phyloP scores from a whole-genome alignment of 2,329 filamentous ascomycete genomes.

The Gremmenia infestans region DNA sequence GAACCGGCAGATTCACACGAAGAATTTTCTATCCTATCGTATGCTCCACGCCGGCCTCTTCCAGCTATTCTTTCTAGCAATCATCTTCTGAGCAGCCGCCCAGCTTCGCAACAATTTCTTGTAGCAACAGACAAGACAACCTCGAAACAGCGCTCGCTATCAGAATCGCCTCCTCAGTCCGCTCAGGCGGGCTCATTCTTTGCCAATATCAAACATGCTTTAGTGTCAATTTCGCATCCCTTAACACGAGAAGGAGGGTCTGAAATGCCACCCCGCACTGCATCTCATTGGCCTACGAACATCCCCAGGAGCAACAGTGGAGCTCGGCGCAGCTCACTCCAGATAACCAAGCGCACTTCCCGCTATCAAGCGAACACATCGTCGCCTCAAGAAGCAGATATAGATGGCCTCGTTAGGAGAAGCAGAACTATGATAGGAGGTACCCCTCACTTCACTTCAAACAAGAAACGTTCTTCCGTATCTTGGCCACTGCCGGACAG shows the following conservation, averaged over 20 bases:
- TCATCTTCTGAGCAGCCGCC: not conserved
- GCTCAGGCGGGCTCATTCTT: not conserved
- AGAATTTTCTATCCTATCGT: conserved; percentile 5
- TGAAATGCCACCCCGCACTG: not conserved
- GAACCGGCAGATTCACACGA: not conserved
- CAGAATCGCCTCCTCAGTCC: not conserved
- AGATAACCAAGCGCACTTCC: not conserved
- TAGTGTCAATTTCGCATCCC: conserved; percentile 3
- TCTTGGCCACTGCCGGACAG: conserved; percentile 3
- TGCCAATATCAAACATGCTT: conserved; percentile 5
- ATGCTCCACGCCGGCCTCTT: conserved; percentile 13
- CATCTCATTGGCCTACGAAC: conserved; percentile 1
- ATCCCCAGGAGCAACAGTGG: not conserved
- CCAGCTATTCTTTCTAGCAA: conserved; percentile 4
- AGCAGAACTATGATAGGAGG: not conserved
- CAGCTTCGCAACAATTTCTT: not conserved
- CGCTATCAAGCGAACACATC: not conserved
- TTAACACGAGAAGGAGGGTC: conserved; percentile 1
- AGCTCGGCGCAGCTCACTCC: not conserved
- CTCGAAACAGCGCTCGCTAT: not conserved
- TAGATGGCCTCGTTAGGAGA: not conserved
- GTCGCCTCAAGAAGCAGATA: not conserved
- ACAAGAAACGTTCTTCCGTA: conserved; percentile 2
- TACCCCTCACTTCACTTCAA: not conserved
- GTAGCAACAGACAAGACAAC: not conserved